Percentiles rank a stretch among this genome's conserved stretches.
These are phyloP conservation scores for Chaetothyriales sp. DNA, from an alignment of 2,329 filamentous ascomycete species.

Conservation along the genomic window DNA sequence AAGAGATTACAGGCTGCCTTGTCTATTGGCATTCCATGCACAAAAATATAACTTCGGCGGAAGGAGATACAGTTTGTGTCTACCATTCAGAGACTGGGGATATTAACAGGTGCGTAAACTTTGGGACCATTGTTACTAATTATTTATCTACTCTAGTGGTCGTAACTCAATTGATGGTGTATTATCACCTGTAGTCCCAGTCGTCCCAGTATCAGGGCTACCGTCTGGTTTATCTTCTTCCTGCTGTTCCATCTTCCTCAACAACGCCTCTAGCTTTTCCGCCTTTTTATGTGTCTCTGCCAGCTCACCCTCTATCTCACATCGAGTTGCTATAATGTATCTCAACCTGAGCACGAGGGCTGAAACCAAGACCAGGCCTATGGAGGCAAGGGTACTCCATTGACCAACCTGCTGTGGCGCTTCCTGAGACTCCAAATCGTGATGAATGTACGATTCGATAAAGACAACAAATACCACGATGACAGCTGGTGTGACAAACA, in stretches of 20 bases:
- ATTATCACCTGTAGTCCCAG: neutral
- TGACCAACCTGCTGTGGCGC: slow-evolving; percentile 21
- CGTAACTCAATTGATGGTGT: neutral
- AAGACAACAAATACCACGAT: slow-evolving; percentile 21
- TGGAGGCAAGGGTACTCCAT: slow-evolving; percentile 19
- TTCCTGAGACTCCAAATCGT: slow-evolving; percentile 20
- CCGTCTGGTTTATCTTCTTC: neutral
- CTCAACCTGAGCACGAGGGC: slow-evolving; percentile 19
- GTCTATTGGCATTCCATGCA: no score
- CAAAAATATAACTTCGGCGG: no score
- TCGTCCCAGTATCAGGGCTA: no score
- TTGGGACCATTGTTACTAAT: no score
- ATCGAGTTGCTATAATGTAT: slow-evolving; percentile 17
- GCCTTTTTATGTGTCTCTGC: slow-evolving; percentile 15
- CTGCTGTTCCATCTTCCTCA: neutral
- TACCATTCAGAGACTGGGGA: no score
- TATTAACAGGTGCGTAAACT: no score
- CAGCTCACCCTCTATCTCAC: slow-evolving; percentile 21
- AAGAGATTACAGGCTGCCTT: no score
- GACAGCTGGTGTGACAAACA: slow-evolving; percentile 21
- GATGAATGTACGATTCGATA: slow-evolving; percentile 21
- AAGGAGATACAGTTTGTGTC: no score
- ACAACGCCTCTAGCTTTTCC: slow-evolving; percentile 12
- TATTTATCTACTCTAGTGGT: neutral
- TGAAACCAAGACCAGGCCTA: slow-evolving; percentile 20